Evolutionary conservation across 2,329 filamentous ascomycete genomes (phyloP), one percentile per base, ranked within the genome.

Genomic region (Xylaria sp.): DNA sequence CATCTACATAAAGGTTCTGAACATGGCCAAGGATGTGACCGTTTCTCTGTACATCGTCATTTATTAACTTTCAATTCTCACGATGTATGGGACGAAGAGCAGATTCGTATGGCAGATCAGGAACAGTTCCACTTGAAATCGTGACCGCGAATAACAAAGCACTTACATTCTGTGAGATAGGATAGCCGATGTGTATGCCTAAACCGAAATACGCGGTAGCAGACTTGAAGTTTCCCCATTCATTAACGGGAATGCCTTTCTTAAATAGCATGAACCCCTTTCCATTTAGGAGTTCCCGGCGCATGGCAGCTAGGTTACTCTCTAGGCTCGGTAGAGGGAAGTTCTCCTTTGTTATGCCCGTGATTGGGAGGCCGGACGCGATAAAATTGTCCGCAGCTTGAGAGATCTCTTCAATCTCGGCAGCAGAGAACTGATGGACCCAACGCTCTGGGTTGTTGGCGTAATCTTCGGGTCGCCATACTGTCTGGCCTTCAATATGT

Each of bases 121-220:
- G 11, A 26, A 23, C 15, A 63, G 6, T 15, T 13, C 6, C 31
- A 13, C n/a, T 60, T 11, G 13, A 11, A 53, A 17, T 1, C 6
- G 20, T 23, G 26, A 23, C 9, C 1, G 23, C 57, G 17, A 33
- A 36, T 33, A n/a, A 48, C 23, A 49, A 17, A 9, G 15, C 33
- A 67, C 72, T 88, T 20, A 90, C 90, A 82, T 97, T 97, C 77
- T 97, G 94, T 28, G 89, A 92, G 48, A 97, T 89, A 71, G 96
- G 95, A 83, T 97, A 96, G 67, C 94, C 93, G 10, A 97, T 86
- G 79, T 97, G 91, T 5, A 92, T 93, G 48, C 92, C 91, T 2
- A 97, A 85, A 4, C 94, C 94, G 90, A 97, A 94, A 82, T 97
- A 97, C n/a, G 91, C 93, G 11, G 93, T 89, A 7, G 93, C 93